These are phyloP conservation scores for Paecilomyces formosus DNA, from an alignment of 2,329 filamentous ascomycete genomes.

Conservation along the genomic window DNA sequence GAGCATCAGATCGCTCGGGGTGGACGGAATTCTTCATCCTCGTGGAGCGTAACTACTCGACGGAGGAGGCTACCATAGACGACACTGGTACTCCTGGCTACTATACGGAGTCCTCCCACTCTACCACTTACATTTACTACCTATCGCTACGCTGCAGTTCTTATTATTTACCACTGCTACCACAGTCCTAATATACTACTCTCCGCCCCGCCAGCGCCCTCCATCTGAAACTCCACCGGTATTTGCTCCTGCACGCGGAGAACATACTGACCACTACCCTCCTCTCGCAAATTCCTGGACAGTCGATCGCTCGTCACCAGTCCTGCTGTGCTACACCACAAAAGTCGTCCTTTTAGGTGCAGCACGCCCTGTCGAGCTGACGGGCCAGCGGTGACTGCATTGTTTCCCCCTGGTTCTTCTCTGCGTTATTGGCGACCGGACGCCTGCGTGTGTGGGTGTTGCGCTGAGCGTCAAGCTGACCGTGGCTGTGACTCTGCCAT, in stretches of 20 bases:
- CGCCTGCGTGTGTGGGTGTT: not conserved
- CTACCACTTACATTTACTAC: too few relatives aligned
- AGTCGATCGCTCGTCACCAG: not conserved
- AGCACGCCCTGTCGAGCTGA: not conserved
- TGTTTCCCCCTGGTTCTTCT: not conserved
- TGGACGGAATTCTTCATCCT: too few relatives aligned
- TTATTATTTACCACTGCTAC: too few relatives aligned
- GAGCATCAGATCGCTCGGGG: too few relatives aligned
- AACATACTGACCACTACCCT: not conserved
- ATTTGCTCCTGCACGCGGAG: not conserved
- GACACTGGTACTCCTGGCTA: too few relatives aligned
- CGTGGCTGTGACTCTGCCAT: not conserved
- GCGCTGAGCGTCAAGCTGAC: not conserved
- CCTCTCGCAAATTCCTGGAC: not conserved
- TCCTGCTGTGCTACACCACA: not conserved
- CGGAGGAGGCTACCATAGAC: too few relatives aligned
- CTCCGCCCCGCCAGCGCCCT: conserved; percentile 1
- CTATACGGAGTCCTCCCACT: too few relatives aligned
- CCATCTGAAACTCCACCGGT: conserved; percentile 4
- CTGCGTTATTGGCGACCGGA: conserved; percentile 2
- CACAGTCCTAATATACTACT: too few relatives aligned
- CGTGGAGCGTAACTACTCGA: too few relatives aligned
- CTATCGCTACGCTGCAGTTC: too few relatives aligned
- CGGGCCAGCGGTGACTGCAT: not conserved
- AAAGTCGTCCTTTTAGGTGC: not conserved